A percentile compares a stretch with the other conserved stretches of the same genome.
Evolutionary conservation across 2,329 filamentous ascomycete genomes (phyloP).

Genomic region (Colletotrichum siamense): DNA sequence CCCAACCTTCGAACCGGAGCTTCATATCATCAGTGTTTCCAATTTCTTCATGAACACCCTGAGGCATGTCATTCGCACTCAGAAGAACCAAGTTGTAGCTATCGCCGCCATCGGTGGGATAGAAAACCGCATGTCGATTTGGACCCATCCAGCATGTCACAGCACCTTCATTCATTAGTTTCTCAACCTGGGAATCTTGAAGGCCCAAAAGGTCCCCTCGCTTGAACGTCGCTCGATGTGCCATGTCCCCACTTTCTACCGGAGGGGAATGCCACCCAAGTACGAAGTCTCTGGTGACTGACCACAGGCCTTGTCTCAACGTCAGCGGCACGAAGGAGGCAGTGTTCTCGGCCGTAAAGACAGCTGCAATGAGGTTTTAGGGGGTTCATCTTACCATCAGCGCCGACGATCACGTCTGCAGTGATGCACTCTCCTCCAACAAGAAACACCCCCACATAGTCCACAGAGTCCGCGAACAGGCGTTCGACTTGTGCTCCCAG

Average conservation of each 20-base stretch:
- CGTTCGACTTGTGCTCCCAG: not conserved
- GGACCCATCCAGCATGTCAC: not conserved
- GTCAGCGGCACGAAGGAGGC: not conserved
- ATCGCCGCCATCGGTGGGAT: not conserved
- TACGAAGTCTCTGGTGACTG: not conserved
- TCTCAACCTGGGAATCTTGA: not conserved
- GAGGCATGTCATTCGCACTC: not conserved
- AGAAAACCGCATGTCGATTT: not conserved
- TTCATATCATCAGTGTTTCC: not conserved
- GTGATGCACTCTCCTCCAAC: not conserved
- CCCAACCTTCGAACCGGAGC: not conserved
- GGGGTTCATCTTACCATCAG: not conserved
- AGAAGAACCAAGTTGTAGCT: not conserved
- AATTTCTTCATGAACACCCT: not conserved
- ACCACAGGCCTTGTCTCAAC: not conserved
- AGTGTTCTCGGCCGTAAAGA: not conserved
- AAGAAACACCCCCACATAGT: not conserved
- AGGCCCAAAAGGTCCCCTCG: not conserved
- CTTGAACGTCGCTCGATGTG: not conserved
- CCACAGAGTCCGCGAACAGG: not conserved
- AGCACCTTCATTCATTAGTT: not conserved
- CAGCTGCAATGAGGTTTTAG: not conserved
- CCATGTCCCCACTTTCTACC: not conserved
- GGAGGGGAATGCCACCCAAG: not conserved
- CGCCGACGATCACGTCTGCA: not conserved